Base-by-base conservation (phyloP, 768 basidiomycete genomes). In the Filobasidium wieringae region DNA sequence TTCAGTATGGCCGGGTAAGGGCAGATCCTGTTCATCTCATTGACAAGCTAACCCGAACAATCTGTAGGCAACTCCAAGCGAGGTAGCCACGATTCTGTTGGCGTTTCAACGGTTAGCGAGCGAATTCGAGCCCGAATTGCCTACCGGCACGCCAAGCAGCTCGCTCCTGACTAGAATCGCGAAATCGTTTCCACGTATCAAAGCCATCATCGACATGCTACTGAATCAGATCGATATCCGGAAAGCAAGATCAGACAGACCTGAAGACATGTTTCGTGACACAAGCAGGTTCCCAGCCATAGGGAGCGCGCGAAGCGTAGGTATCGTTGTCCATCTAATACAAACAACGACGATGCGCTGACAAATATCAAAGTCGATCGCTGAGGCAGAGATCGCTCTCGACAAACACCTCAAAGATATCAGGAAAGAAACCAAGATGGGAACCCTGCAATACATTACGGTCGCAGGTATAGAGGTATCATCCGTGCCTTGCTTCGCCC, bases 1-100 rank as follows among this genome's bases (percentile, higher is more conserved):
- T 96, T 31, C 88, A 92, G 67, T 93, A 93, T 64, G 87, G 89
- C 47, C 87, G 89, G 77, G 88, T 89, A 63, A 63, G 77, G 31
- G 7, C 43, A 2, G 27, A 12, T 7, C 17, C 2, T 31, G 17
- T 37, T 7, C 7, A 33, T 5, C 8, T 6, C 5, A 33, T 9
- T 11, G 0, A 33, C 15, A 33, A 14, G 24, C 33, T 17, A 45
- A 31, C 43, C 19, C 26, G 3, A 7, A 24, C 7, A 26, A 7
- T 29, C 8, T 4, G 22, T 67, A 75, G 63, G 90, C 88, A 53
- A 84, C 85, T 1, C 87, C 92, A 0, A 79, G 83, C 67, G 93
- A 99, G 68, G 78, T 96, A 12, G 80, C 82, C 0, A 70, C 81
- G 5, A 76, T 96, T 15, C 78, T 97, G 5, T 78, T 81, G 6